Percentiles rank a stretch among this genome's conserved stretches.
These are phyloP conservation scores for Euphorbia celastroides DNA, from an alignment of 441 rosid genomes.

Conservation along the genomic window DNA sequence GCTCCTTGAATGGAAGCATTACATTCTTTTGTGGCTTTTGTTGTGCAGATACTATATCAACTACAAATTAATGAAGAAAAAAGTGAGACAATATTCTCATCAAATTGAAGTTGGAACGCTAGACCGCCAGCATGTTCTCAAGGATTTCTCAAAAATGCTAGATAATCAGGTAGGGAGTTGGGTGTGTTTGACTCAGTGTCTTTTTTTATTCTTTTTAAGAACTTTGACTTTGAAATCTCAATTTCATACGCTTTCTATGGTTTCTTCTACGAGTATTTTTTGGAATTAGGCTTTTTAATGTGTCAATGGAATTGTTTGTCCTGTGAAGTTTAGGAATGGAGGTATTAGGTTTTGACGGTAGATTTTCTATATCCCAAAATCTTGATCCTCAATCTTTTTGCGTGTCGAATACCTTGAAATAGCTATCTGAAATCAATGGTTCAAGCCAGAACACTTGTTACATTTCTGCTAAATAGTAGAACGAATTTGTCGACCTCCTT, in stretches of 20 bases:
- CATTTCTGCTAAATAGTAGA: slow-evolving; percentile 6
- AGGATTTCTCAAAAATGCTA: slow-evolving; percentile 97
- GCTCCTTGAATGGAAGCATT: neutral
- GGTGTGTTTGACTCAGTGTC: neutral
- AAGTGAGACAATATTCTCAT: slow-evolving; percentile 70
- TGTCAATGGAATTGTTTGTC: neutral
- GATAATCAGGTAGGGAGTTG: slow-evolving; percentile 62
- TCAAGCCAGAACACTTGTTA: neutral
- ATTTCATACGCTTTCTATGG: neutral
- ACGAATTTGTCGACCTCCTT: neutral
- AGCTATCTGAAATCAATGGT: neutral
- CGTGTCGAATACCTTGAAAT: neutral
- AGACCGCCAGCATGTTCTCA: slow-evolving; percentile 84
- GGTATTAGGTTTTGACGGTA: neutral
- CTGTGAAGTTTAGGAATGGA: neutral
- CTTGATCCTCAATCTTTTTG: neutral
- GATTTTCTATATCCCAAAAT: neutral
- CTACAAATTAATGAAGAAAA: slow-evolving; percentile 94
- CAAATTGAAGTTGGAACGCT: slow-evolving; percentile 74
- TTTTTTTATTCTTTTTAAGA: neutral
- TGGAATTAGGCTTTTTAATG: neutral
- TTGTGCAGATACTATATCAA: slow-evolving; percentile 77
- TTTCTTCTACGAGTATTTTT: neutral
- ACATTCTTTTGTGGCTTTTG: slow-evolving; percentile 10
- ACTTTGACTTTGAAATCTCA: neutral